Conservation (phyloP, 1,284 basidiomycete species). For the Ceratobasidium sp. region DNA sequence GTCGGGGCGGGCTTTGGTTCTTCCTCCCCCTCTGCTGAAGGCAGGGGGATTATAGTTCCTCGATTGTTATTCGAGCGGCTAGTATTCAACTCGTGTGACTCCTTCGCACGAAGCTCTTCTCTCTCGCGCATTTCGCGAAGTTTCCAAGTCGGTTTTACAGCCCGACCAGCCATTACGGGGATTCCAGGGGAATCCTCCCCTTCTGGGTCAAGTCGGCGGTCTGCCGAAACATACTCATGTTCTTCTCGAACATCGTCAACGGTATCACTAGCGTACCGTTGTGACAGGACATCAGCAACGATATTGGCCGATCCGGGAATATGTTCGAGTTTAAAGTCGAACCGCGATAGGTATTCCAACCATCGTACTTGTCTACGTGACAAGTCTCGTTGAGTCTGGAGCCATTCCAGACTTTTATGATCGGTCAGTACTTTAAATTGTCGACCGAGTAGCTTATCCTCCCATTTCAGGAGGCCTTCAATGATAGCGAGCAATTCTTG, state of each 20-base stretch:
- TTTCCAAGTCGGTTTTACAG: slow-evolving; percentile 15
- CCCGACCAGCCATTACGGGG: slow-evolving; percentile 36
- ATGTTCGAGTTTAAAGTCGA: slow-evolving; percentile 50
- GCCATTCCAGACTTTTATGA: too few species aligned
- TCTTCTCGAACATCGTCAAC: too few species aligned
- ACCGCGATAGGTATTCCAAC: slow-evolving; percentile 48
- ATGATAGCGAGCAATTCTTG: slow-evolving; percentile 53
- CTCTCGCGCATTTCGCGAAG: not conserved
- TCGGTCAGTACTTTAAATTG: too few species aligned
- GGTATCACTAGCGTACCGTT: too few species aligned
- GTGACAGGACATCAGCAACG: slow-evolving; percentile 36
- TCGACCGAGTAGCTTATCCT: too few species aligned
- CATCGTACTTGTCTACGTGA: too few species aligned
- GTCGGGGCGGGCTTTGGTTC: not conserved
- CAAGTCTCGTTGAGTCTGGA: too few species aligned
- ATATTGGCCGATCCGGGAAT: slow-evolving; percentile 47
- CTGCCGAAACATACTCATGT: too few species aligned
- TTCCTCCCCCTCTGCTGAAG: not conserved
- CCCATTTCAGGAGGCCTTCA: slow-evolving; percentile 50
- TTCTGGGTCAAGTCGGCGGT: slow-evolving; percentile 47
- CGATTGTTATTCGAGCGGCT: slow-evolving; percentile 19
- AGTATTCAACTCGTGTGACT: not conserved
- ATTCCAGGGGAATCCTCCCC: slow-evolving; percentile 46
- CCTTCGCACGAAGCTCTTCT: slow-evolving; percentile 4
- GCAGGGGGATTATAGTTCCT: not conserved